Base-by-base conservation (phyloP, 139 green algal species). In the Trebouxia sp. region DNA sequence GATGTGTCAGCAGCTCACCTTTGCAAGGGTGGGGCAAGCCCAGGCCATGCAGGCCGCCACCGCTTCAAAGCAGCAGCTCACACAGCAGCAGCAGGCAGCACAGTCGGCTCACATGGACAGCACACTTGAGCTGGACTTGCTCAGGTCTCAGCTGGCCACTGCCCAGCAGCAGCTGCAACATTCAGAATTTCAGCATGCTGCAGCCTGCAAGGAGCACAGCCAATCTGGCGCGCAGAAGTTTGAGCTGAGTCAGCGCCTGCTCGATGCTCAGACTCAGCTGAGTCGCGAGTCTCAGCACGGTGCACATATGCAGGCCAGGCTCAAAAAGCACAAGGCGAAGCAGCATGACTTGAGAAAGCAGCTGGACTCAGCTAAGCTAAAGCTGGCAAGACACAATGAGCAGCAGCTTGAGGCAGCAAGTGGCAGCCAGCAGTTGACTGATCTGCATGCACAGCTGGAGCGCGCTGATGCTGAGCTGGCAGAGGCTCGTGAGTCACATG, bases 211-310 rank as follows among this genome's bases (percentile, higher is more conserved):
- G 62, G 62, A 72, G 5, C 62, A 45, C 32, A 72, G 62, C 12
- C 11, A 72, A 15, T 72, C 62, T 17, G 62, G 62, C 62, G 43
- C 43, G 62, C 62, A 72, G 30, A 28, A 15, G 11, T 72, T 72
- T 72, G 62, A 72, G 62, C 62, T 72, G 62, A 72, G 62, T 45
- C 62, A 72, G 62, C 37, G n/a, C 11, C 20, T 72, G 62, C 62
- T 45, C 9, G 62, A 72, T 0, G 14, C 62, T 5, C 62, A 45
- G 62, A 72, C 32, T 26, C 62, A 72, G 62, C 62, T 72, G 6
- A 37, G n/a, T 42, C n/a, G 20, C 26, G 32, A 72, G 32, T 35
- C 43, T 43, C 32, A 72, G 32, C 12, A 30, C 14, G 43, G 35
- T 72, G 62, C 14, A 32, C 42, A 72, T 32, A 12, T 72, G 62